Evolutionary conservation across 768 basidiomycete species (phyloP), one percentile per base, ranked within the genome.

Genomic region (Collybia sordida): DNA sequence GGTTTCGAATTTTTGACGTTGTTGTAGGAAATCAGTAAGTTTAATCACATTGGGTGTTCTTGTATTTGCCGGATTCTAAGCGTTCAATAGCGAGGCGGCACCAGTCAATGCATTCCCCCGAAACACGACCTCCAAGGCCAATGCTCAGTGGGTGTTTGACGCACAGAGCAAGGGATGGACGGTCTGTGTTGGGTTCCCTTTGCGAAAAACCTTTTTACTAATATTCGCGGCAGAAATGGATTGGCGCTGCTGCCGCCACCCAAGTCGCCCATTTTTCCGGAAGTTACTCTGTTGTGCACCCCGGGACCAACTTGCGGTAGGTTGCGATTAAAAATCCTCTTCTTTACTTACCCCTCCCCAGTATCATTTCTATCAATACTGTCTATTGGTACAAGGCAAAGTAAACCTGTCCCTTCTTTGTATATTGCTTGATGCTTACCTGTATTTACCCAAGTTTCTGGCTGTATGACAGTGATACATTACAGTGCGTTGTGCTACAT

Each of bases 351-450:
- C 31, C 11, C 19, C 36, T n/a, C 38, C 31, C 12, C 2, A 82
- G 78, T 17, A 78, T 85, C 34, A 76, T 85, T 28, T 82, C 82
- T 0, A 52, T 85, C 50, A 85, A 84, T 52, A 79, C 79, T 6
- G 72, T 78, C 6, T 85, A 80, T 52, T 82, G 81, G 81, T 84
- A 84, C 59, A 81, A 77, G 54, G 68, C 69, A 57, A 83, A 81
- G 82, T 80, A 54, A 6, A 19, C 35, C 14, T 36, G 34, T 17
- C 41, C 6, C 24, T 40, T 17, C 24, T 28, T 23, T 39, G 4
- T 34, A 38, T 11, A 24, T 27, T 22, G 12, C 12, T 15, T 19
- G 3, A 25, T 5, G 14, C 8, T 24, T n/a, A 9, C 35, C 47
- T 24, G 49, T 21, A 46, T 35, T 31, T 31, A 11, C 12, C 23